phyloP scores from a whole-genome alignment of 495 filamentous ascomycete species.

The Xanthoparmelia taractica region DNA sequence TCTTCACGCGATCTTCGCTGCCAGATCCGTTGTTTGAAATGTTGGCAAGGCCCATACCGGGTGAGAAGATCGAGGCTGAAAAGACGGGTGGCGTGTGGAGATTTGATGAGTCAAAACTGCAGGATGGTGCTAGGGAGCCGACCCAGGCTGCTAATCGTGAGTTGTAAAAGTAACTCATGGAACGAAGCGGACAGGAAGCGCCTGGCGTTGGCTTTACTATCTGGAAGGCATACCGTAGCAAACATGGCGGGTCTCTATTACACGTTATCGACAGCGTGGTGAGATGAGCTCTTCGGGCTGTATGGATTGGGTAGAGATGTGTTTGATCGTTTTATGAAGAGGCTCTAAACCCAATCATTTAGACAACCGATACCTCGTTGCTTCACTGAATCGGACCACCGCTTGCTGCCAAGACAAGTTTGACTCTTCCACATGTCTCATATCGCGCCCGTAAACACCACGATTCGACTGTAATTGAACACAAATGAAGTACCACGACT shows the following conservation, averaged over 20 bases:
- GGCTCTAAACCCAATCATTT: background rate
- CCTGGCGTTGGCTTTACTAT: background rate
- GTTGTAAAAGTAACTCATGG: background rate
- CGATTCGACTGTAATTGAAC: no score
- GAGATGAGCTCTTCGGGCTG: background rate
- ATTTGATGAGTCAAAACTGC: slow-evolving; percentile 57
- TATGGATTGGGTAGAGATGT: background rate
- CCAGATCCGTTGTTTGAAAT: slow-evolving; percentile 49
- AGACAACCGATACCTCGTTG: no score
- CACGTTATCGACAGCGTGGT: background rate
- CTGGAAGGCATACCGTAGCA: background rate
- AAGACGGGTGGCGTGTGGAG: slow-evolving; percentile 87
- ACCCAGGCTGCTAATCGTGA: background rate
- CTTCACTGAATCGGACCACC: background rate
- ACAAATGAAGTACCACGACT: no score
- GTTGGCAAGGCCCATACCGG: slow-evolving; percentile 50
- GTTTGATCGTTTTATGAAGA: background rate
- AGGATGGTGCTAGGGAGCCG: slow-evolving; percentile 26
- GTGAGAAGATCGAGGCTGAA: slow-evolving; percentile 59
- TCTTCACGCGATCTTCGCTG: slow-evolving; percentile 56
- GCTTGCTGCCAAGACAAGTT: background rate
- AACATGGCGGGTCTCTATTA: background rate
- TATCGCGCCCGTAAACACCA: no score
- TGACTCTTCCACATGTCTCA: background rate
- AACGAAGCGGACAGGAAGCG: background rate